phyloP scores from a whole-genome alignment of 805 yeast species.

The Metschnikowia chrysomelidarum region DNA sequence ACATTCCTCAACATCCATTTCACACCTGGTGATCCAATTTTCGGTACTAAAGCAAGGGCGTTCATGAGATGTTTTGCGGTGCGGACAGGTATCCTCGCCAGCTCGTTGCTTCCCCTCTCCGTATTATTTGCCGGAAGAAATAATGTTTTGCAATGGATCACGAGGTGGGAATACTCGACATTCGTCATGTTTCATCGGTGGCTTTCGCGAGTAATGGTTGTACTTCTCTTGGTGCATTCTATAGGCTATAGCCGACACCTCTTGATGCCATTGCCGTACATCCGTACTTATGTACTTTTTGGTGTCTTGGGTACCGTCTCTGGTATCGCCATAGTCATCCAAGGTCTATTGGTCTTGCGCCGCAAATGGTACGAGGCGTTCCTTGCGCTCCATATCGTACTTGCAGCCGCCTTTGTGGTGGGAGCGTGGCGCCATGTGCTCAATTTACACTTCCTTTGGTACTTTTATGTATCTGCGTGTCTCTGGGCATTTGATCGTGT shows the following conservation, averaged over 20 bases:
- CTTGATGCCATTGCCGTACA: slow-evolving; percentile 1
- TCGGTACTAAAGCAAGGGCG: slow-evolving; percentile 26
- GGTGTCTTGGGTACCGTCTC: slow-evolving; percentile 41
- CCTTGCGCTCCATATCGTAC: slow-evolving; percentile 31
- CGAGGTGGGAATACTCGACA: slow-evolving; percentile 43
- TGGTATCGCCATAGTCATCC: slow-evolving; percentile 48
- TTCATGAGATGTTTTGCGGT: slow-evolving; percentile 39
- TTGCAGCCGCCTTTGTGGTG: slow-evolving; percentile 40
- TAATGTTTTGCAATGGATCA: slow-evolving; percentile 33
- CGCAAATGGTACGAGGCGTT: slow-evolving; percentile 47
- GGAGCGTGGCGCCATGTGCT: slow-evolving; percentile 50
- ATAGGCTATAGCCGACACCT: slow-evolving; percentile 13
- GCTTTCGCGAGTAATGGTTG: slow-evolving; percentile 44
- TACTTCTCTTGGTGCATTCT: slow-evolving; percentile 45
- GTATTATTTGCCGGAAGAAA: slow-evolving; percentile 21
- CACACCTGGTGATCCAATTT: slow-evolving; percentile 17
- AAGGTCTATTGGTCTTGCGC: slow-evolving; percentile 45
- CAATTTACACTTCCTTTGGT: slow-evolving; percentile 25
- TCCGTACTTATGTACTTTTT: slow-evolving; percentile 22
- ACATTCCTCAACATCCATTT: slow-evolving; percentile 10
- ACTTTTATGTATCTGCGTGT: slow-evolving; percentile 16
- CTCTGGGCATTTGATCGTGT: slow-evolving; percentile 35
- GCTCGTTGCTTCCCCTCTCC: slow-evolving; percentile 16
- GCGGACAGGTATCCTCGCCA: slow-evolving; percentile 19
- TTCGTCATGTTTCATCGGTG: slow-evolving; percentile 60